phyloP scores from a whole-genome alignment of 2,329 filamentous ascomycete genomes.

The Berkeleyomyces rouxiae region DNA sequence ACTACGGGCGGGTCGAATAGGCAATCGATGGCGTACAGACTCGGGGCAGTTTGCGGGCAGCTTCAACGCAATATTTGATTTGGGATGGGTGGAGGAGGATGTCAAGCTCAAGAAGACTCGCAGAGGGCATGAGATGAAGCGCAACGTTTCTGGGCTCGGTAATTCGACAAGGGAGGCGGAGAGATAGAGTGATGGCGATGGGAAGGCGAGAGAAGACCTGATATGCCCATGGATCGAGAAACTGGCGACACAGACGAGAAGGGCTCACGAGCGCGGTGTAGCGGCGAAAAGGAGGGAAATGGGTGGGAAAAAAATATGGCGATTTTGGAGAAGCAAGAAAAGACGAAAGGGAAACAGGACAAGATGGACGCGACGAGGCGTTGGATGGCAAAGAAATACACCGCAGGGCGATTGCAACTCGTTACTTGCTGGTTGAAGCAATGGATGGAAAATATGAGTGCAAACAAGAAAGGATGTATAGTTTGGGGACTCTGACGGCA shows the following conservation, averaged over 20 bases:
- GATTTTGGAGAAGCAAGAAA: background rate
- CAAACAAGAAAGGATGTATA: background rate
- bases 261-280: background rate
- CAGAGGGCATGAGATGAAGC: background rate
- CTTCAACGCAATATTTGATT: background rate
- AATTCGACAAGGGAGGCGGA: background rate
- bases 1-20: background rate
- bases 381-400: too few relatives aligned
- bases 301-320: background rate
- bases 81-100: background rate
- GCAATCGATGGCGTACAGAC: background rate
- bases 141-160: background rate
- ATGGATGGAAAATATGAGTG: background rate
- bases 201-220: background rate
- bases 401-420: background rate
- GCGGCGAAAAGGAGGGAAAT: background rate
- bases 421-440: background rate
- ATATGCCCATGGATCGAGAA: background rate
- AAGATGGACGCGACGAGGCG: too few relatives aligned
- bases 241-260: background rate
- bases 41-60: background rate
- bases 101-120: background rate
- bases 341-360: background rate
- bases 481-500: too few relatives aligned
- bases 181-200: background rate